phyloP scores from a whole-genome alignment of 768 basidiomycete genomes.

The Collybia nuda region DNA sequence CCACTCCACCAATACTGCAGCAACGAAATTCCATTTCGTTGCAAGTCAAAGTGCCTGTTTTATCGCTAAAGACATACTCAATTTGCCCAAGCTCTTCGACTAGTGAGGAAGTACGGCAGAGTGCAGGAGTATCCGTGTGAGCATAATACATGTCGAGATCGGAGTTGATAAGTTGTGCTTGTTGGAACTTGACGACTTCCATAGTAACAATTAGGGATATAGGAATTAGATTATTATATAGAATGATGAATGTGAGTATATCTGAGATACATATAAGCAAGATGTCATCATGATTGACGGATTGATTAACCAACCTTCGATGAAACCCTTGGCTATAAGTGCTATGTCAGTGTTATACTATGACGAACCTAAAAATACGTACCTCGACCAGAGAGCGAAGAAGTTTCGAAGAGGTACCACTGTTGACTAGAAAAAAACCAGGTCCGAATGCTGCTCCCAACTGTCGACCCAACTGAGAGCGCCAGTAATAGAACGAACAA shows the following conservation, averaged over 20 bases:
- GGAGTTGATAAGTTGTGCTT: conserved; percentile 95
- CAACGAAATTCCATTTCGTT: conserved; percentile 99
- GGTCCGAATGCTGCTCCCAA: conserved; percentile 87
- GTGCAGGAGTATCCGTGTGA: conserved; percentile 91
- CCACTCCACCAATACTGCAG: conserved; percentile 84
- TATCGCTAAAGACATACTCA: conserved; percentile 94
- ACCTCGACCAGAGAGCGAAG: conserved; percentile 66
- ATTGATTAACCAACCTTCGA: conserved; percentile 61
- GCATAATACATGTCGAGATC: conserved; percentile 99
- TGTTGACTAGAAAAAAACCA: conserved; percentile 88
- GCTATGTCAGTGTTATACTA: neutral
- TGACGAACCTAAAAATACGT: conserved; percentile 16
- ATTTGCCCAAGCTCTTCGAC: conserved; percentile 99
- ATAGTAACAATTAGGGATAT: conserved; percentile 99
- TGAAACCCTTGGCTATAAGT: conserved; percentile 65
- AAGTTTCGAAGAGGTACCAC: conserved; percentile 84
- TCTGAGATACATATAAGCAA: conserved; percentile 44
- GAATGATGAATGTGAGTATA: conserved; percentile 96
- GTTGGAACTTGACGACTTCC: conserved; percentile 99
- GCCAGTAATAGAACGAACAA: conserved; percentile 86
- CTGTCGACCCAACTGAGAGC: conserved; percentile 86
- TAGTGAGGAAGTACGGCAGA: conserved; percentile 96
- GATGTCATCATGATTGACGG: conserved; percentile 11
- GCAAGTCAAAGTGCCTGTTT: conserved; percentile 92
- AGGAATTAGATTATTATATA: conserved; percentile 98